Percentiles rank a stretch among this genome's conserved stretches.
These are phyloP conservation scores for Scutellaria galericulata DNA, from an alignment of 257 asterid genomes.

Conservation along the genomic window DNA sequence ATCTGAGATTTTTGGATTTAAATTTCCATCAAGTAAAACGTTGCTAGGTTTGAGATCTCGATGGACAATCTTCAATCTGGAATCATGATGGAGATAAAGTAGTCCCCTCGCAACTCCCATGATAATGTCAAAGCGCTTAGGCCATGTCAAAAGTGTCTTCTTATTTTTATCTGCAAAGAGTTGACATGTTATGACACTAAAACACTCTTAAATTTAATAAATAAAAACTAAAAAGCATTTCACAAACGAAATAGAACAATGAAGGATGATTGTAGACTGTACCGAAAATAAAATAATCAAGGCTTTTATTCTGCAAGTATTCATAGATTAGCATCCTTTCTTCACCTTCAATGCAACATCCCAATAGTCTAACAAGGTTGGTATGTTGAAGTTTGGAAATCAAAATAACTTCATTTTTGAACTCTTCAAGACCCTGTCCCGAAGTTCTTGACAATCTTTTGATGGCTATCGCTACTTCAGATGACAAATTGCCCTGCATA, in stretches of 20 bases:
- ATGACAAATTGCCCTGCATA: slow-evolving; percentile 43
- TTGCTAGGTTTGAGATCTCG: slow-evolving; percentile 23
- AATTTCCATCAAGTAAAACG: slow-evolving; percentile 6
- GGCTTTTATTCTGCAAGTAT: slow-evolving; percentile 47
- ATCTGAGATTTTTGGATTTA: slow-evolving; percentile 12
- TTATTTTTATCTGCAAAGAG: slow-evolving; percentile 26
- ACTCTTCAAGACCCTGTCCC: slow-evolving; percentile 43
- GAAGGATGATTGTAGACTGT: neutral
- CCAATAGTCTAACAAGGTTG: slow-evolving; percentile 50
- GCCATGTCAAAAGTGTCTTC: slow-evolving; percentile 32
- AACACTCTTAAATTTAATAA: neutral
- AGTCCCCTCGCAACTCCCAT: slow-evolving; percentile 40
- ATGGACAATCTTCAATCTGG: slow-evolving; percentile 18
- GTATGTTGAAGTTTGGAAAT: slow-evolving; percentile 53
- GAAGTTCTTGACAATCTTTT: slow-evolving; percentile 51
- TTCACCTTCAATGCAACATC: slow-evolving; percentile 45
- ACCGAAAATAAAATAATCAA: slow-evolving; percentile 51
- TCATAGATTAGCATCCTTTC: slow-evolving; percentile 53
- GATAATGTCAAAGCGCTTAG: slow-evolving; percentile 37
- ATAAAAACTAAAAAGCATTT: neutral
- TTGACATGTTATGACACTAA: neutral
- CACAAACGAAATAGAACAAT: no score
- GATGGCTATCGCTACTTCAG: slow-evolving; percentile 45
- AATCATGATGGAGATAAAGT: slow-evolving; percentile 37
- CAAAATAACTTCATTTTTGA: slow-evolving; percentile 38